Evolutionary conservation across 2,329 filamentous ascomycete genomes (phyloP), one percentile per base, ranked within the genome.

Genomic region (Pseudogymnoascus sp.): DNA sequence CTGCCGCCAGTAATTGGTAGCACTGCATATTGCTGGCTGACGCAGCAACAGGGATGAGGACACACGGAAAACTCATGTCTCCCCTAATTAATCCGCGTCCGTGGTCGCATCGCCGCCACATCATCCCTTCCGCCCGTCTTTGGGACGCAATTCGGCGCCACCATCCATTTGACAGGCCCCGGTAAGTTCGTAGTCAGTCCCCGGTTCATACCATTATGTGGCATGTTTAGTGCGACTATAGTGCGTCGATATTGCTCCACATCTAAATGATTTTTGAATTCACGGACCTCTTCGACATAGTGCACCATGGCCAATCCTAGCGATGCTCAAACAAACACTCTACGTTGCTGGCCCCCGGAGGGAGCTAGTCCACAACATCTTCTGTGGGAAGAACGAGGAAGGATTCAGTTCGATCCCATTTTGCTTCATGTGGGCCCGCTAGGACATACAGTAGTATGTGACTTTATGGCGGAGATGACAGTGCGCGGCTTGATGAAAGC

Each of bases 11-110:
- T 51, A 51, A 51, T 51, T 51, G 45, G 45, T 16, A 28, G 45
- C 45, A 51, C 45, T n/a, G n/a, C 23, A 51, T 51, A 51, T 51
- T 51, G 45, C 23, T 51, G 45, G 45, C 45, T 51, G 45, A 51
- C 45, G 45, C 45, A 51, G 45, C 23, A n/a, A 16, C 45, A 51
- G 45, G 45, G 45, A 28, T 51, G 45, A 28, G 23, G 45, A 28
- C 45, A 51, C 45, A 51, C 45, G 23, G 45, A 51, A 51, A 51
- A 51, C 23, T 51, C 23, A 21, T 25, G 45, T 28, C 45, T 51
- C 45, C 45, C 28, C 8, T 51, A 51, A 51, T 51, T 51, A 51
- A 51, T 51, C 45, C 45, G 45, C 23, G 14, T 8, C 23, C 45
- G 25, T 6, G 23, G 45, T 28, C 45, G 23, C 14, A 51, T 28